Base-by-base conservation (phyloP, 305 asterid genomes). In the Plantago rigida region DNA sequence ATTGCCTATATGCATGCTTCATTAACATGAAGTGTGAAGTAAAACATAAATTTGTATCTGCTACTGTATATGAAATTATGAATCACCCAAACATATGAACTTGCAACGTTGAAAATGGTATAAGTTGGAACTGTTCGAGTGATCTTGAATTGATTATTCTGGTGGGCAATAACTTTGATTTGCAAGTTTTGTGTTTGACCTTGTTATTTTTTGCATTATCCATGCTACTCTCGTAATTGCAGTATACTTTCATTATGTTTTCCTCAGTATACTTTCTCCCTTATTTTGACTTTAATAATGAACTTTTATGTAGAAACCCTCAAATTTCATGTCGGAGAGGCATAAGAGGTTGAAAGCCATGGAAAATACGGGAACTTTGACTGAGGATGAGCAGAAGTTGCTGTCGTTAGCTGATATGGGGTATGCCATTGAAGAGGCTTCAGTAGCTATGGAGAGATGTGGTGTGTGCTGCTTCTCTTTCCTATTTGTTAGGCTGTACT, bases 401-500 rank as follows among this genome's bases (percentile, higher is more conserved):
- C 67, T 75, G 13, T 36, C 69, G 13, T 73, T 93, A 34, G 79
- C 70, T 26, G 76, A 82, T 28, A 93, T 93, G 99, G 99, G 99
- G 41, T 93, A 79, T 64, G 15, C 83, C 9, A 46, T 65, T 28
- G 90, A 85, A 55, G 99, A 85, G 74, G 87, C 87, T 34, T 44
- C 75, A 22, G 69, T 70, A 69, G 99, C 99, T 31, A 73, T 89
- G 78, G 80, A 87, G 7, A 83, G 94, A 89, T 85, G 92, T 73
- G 87, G 96, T 89, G 19, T 0, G 86, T 57, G 39, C 9, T 31
- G 24, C 14, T 56, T 26, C 59, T 47, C 61, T 9, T 63, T 54
- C 45, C 45, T 54, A n/a, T 41, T 54, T 54, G 29, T 26, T 52
- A 14, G 12, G 2, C 39, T 22, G 14, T 13, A 10, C 28, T 51